A percentile compares a stretch with the other conserved stretches of the same genome.
These are phyloP conservation scores for Polyporus arcularius DNA, from an alignment of 768 basidiomycete species.

Conservation along the genomic window DNA sequence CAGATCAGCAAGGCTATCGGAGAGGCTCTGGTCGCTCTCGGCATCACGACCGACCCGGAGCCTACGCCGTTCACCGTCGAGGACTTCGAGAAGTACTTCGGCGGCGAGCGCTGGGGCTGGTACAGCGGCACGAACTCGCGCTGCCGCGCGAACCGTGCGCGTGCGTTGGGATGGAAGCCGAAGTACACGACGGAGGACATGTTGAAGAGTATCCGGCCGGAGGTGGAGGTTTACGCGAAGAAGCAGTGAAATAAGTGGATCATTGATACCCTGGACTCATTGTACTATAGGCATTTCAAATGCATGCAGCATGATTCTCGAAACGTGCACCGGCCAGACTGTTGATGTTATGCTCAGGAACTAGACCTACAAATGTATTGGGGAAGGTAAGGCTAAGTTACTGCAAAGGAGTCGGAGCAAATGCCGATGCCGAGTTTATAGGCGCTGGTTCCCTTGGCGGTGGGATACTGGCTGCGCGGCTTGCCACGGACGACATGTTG, in stretches of 20 bases:
- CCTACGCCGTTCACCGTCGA: conserved; percentile 48
- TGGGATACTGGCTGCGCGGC: too few species aligned
- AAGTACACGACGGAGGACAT: conserved; percentile 49
- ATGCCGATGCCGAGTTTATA: too few species aligned
- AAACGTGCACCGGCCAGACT: too few species aligned
- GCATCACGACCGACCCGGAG: conserved; percentile 32
- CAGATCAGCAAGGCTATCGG: conserved; percentile 40
- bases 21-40: conserved; percentile 36
- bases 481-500: too few species aligned
- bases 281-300: too few species aligned
- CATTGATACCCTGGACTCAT: too few species aligned
- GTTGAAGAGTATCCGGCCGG: conserved; percentile 47
- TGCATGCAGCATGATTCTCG: too few species aligned
- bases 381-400: too few species aligned
- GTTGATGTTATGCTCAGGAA: too few species aligned
- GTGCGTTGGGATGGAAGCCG: conserved; percentile 55
- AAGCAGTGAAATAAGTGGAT: not conserved
- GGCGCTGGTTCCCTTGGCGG: too few species aligned
- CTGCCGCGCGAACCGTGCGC: conserved; percentile 33
- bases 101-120: conserved; percentile 3
- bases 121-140: conserved; percentile 28
- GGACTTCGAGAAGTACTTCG: conserved; percentile 42
- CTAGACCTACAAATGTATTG: too few species aligned
- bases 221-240: conserved; percentile 36
- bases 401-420: too few species aligned